Conservation (phyloP, 345 rosid genomes). For the Lepidium sativum region DNA sequence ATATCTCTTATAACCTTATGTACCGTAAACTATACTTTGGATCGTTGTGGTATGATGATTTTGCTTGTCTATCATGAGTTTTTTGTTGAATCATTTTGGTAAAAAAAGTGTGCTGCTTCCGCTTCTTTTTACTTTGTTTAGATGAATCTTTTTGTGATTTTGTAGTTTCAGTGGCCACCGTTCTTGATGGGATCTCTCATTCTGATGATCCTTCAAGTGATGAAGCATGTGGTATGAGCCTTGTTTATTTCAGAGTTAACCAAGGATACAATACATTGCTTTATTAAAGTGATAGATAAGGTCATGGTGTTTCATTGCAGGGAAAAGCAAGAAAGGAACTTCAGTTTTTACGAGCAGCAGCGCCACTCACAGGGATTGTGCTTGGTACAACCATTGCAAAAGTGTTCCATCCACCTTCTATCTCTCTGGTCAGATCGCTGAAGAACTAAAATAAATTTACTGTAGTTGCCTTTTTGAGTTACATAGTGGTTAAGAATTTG, state of each 20-base stretch:
- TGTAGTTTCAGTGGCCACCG: constrained; percentile 99
- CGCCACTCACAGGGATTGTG: constrained; percentile 88
- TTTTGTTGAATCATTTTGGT: constrained; percentile 5
- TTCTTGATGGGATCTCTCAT: constrained; percentile 89
- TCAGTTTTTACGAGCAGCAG: constrained; percentile 81
- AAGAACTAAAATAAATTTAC: neutral
- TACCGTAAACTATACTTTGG: neutral
- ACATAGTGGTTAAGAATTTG: neutral
- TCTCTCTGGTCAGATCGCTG: constrained; percentile 65
- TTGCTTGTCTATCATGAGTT: neutral
- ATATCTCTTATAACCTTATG: neutral
- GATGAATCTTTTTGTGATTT: constrained; percentile 32
- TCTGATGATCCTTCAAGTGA: constrained; percentile 69
- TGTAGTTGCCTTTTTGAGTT: neutral
- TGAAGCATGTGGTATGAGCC: constrained; percentile 82
- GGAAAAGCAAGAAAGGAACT: constrained; percentile 86
- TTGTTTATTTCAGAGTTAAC: constrained; percentile 9
- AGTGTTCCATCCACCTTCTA: constrained; percentile 71
- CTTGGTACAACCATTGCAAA: constrained; percentile 78
- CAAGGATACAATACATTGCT: neutral
- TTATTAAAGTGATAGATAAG: constrained; percentile 1
- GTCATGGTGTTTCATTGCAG: constrained; percentile 38
- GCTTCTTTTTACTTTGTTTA: constrained; percentile 18
- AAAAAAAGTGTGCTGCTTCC: neutral
- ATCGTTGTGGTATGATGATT: neutral